Conservation (phyloP, 2,329 filamentous ascomycete species). For the Diaporthe longicolla region DNA sequence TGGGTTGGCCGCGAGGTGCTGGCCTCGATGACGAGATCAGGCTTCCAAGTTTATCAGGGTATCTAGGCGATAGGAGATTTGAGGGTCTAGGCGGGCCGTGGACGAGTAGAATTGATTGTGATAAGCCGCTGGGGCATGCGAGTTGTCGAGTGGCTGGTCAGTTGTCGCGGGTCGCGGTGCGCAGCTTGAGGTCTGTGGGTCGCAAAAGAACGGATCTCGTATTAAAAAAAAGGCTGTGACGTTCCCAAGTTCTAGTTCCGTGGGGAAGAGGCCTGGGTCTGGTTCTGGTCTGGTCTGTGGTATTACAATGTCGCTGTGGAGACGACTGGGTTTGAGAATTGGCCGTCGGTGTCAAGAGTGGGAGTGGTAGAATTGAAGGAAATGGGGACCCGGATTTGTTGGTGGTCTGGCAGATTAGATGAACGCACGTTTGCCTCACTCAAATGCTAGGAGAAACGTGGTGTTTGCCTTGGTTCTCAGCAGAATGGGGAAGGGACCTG, state of each 20-base stretch:
- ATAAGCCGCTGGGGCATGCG: constrained; percentile 34
- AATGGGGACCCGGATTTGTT: constrained; percentile 7
- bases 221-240: constrained; percentile 33
- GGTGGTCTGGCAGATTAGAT: constrained; percentile 26
- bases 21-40: constrained; percentile 11
- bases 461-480: constrained; percentile 29
- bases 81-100: constrained; percentile 29
- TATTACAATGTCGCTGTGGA: constrained; percentile 28
- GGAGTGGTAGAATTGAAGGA: constrained; percentile 13
- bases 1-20: neutral
- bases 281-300: too few species aligned
- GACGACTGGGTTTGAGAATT: neutral
- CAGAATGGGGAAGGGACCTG: neutral
- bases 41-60: constrained; percentile 15
- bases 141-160: constrained; percentile 24
- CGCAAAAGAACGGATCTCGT: constrained; percentile 34
- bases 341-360: constrained; percentile 21
- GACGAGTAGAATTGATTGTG: constrained; percentile 32
- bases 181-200: constrained; percentile 40
- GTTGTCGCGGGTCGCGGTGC: constrained; percentile 32
- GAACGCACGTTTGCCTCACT: constrained; percentile 25
- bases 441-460: constrained; percentile 28
- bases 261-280: constrained; percentile 26
- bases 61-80: constrained; percentile 29
- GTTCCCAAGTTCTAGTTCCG: constrained; percentile 28